Evolutionary conservation across 2,329 filamentous ascomycete species (phyloP), one percentile per base, ranked within the genome.

Genomic region (Fusarium torreyae): DNA sequence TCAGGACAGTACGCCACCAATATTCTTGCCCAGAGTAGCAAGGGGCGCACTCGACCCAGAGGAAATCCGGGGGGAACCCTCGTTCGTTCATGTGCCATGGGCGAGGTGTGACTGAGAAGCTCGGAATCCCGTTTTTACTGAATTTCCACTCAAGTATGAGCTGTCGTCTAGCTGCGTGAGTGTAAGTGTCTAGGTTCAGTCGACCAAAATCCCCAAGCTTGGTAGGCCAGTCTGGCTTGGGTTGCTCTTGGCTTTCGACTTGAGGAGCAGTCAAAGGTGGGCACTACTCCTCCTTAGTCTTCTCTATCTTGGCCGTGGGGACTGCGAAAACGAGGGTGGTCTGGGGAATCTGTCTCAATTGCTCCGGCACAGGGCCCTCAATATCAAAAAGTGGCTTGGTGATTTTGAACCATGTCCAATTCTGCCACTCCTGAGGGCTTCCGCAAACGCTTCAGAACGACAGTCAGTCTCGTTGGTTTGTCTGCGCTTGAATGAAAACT

Each of bases 371-470:
- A 20, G 55, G 36, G 7, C 56, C 58, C 13, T 31, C 28, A 11
- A 43, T 55, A 11, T 51, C 34, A 17, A 50, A 22, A 3, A 75
- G 28, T 6, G 72, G 71, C 48, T 72, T 75, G 34, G 43, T 42
- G 36, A 75, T 74, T 24, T 69, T 69, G 59, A 75, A 65, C 74
- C 74, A 75, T 14, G 53, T 50, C 74, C 74, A 75, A 3, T 31
- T 68, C 18, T 61, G 66, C 10, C 39, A 11, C 9, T 22, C n/a
- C 20, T 18, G 33, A 7, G 50, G 63, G 4, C 22, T 40, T 22
- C 44, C 50, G 13, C 28, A 34, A 11, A 42, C 7, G 17, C 63
- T 56, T 46, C 33, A 38, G 17, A 39, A 7, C 10, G 8, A 10
- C 10, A 43, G 28, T 69, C 15, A 69, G 53, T 34, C 18, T 13